phyloP scores from a whole-genome alignment of 1,284 basidiomycete species.

The Austroboletus niveus region DNA sequence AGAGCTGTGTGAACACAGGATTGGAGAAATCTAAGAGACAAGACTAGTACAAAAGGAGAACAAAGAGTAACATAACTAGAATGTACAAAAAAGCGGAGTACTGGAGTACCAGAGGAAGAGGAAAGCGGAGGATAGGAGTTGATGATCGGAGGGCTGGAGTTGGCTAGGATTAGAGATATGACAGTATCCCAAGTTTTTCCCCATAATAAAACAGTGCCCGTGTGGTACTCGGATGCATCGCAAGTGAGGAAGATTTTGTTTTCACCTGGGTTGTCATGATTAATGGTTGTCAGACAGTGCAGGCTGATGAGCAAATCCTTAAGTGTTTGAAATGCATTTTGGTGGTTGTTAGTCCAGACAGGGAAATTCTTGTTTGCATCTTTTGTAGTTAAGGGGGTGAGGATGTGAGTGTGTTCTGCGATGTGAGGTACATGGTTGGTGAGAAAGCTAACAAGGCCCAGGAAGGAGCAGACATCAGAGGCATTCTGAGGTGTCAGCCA shows the following conservation, averaged over 20 bases:
- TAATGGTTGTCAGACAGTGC: not conserved
- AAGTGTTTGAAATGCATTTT: slow-evolving; percentile 37
- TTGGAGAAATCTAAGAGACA: too few species aligned
- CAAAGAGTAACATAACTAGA: too few species aligned
- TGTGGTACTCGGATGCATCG: slow-evolving; percentile 34
- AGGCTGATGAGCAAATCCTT: slow-evolving; percentile 36
- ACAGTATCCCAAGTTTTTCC: slow-evolving; percentile 19
- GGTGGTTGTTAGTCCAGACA: slow-evolving; percentile 27
- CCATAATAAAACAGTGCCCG: slow-evolving; percentile 35
- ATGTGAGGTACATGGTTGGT: not conserved
- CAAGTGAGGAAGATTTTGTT: slow-evolving; percentile 39
- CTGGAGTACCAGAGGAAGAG: too few species aligned
- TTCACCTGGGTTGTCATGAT: slow-evolving; percentile 29
- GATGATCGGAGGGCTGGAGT: too few species aligned
- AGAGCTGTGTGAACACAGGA: too few species aligned
- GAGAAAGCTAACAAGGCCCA: not conserved
- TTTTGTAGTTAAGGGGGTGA: not conserved
- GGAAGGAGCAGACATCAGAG: not conserved
- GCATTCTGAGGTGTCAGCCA: not conserved
- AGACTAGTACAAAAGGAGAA: too few species aligned
- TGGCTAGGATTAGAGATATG: too few species aligned
- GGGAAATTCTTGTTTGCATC: slow-evolving; percentile 26
- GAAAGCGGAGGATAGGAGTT: too few species aligned
- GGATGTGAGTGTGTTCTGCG: not conserved
- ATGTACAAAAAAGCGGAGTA: too few species aligned